These are phyloP conservation scores for Fraxinus latifolia DNA, from an alignment of 305 asterid species.

Conservation along the genomic window DNA sequence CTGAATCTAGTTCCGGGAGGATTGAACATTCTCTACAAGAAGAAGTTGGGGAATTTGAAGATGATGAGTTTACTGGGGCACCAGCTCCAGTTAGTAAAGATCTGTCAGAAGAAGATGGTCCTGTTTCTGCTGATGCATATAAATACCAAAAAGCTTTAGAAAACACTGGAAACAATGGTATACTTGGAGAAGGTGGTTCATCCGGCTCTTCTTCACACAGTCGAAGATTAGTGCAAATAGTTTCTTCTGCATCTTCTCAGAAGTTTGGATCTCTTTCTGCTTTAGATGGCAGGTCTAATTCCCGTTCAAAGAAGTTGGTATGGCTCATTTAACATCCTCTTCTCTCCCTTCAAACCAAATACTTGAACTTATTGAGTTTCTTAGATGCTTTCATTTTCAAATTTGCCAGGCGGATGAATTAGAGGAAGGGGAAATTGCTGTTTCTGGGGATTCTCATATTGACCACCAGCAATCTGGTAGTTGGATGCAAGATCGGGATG, in stretches of 20 bases:
- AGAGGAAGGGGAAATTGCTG: slow-evolving; percentile 95
- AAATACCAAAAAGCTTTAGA: slow-evolving; percentile 57
- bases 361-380: slow-evolving; percentile 4
- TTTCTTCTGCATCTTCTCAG: slow-evolving; percentile 84
- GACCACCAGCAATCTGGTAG: slow-evolving; percentile 97
- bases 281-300: slow-evolving; percentile 72
- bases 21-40: slow-evolving; percentile 65
- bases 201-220: slow-evolving; percentile 87
- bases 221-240: slow-evolving; percentile 51
- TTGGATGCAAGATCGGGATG: slow-evolving; percentile 92
- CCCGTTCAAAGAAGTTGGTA: slow-evolving; percentile 82
- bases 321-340: slow-evolving; percentile 23
- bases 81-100: slow-evolving; percentile 49
- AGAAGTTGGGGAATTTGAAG: slow-evolving; percentile 79
- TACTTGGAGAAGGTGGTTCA: slow-evolving; percentile 67
- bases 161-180: slow-evolving; percentile 40
- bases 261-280: slow-evolving; percentile 99
- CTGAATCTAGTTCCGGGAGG: slow-evolving; percentile 82
- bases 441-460: slow-evolving; percentile 83
- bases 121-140: slow-evolving; percentile 55
- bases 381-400: slow-evolving; percentile 14
- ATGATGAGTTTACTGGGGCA: slow-evolving; percentile 63
- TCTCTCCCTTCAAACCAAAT: slow-evolving; percentile 8
- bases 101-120: slow-evolving; percentile 78
- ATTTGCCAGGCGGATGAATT: slow-evolving; percentile 68